phyloP scores from a whole-genome alignment of 2,329 filamentous ascomycete genomes.

The Ceratocystis huliohia region DNA sequence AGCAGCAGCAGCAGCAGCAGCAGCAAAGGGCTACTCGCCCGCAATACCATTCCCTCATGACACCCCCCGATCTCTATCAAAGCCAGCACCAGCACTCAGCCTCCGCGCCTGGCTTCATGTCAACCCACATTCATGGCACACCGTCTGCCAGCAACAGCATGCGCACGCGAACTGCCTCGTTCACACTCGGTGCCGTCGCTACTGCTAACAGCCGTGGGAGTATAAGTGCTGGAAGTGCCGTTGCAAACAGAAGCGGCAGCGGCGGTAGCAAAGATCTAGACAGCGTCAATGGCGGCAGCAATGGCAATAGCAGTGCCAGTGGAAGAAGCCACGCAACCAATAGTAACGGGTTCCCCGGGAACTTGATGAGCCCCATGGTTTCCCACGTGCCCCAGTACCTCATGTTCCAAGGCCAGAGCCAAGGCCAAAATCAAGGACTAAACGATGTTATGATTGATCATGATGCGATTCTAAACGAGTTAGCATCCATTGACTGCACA shows the following conservation, averaged over 20 bases:
- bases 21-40: background rate
- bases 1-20: background rate
- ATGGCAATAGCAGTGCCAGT: background rate
- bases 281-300: background rate
- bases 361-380: conserved; percentile 13
- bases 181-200: conserved; percentile 6
- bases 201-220: background rate
- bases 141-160: background rate
- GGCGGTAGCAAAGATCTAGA: background rate
- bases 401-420: conserved; percentile 7
- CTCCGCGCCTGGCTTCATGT: conserved; percentile 7
- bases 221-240: background rate
- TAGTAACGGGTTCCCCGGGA: background rate
- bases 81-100: background rate
- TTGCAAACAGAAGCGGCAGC: background rate
- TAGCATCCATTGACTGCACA: conserved; percentile 38
- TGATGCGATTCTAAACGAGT: conserved; percentile 40
- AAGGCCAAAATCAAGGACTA: background rate
- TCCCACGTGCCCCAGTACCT: conserved; percentile 14
- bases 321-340: background rate
- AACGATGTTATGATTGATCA: conserved; percentile 31
- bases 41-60: conserved; percentile 9
- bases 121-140: conserved; percentile 3
- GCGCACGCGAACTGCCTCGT: conserved; percentile 10
- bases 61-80: conserved; percentile 7